Percentiles rank a stretch among this genome's conserved stretches.
Conservation (phyloP, 1,284 basidiomycete genomes). For the Ustilago trichophora region DNA sequence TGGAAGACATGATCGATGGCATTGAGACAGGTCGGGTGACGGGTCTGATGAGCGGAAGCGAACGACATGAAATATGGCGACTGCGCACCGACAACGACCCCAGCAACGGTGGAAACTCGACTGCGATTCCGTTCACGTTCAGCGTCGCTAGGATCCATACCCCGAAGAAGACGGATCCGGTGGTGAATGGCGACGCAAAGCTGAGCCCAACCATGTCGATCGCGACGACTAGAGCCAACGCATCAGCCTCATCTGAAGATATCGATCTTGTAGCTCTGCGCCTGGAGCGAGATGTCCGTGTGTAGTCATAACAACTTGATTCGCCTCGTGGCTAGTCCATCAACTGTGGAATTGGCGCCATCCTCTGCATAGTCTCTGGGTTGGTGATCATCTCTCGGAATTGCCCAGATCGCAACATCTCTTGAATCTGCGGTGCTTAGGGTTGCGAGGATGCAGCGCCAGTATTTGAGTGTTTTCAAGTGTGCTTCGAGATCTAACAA, state of each 20-base stretch:
- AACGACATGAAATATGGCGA: conserved; percentile 5
- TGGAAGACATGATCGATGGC: conserved; percentile 28
- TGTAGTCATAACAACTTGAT: no score
- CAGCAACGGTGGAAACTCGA: background rate
- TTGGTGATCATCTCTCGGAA: conserved; percentile 64
- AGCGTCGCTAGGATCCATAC: conserved; percentile 13
- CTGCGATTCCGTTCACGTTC: conserved; percentile 16
- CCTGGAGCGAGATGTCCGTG: conserved; percentile 2
- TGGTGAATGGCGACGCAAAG: background rate
- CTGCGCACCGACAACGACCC: conserved; percentile 2
- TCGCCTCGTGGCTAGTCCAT: no score
- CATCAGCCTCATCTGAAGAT: conserved; percentile 26
- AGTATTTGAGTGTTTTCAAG: no score
- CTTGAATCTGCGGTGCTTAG: conserved; percentile 56
- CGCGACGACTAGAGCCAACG: conserved; percentile 13
- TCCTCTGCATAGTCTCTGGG: conserved; percentile 61
- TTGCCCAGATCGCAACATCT: conserved; percentile 60
- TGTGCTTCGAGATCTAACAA: no score
- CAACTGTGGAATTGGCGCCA: conserved; percentile 52
- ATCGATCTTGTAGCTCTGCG: conserved; percentile 29
- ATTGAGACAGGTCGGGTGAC: conserved; percentile 6
- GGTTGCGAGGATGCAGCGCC: conserved; percentile 62
- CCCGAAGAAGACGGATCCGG: background rate
- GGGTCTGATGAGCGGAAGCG: background rate
- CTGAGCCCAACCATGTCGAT: conserved; percentile 12